Base-by-base conservation (phyloP, 2,329 filamentous ascomycete species). In the Talaromyces sp. region DNA sequence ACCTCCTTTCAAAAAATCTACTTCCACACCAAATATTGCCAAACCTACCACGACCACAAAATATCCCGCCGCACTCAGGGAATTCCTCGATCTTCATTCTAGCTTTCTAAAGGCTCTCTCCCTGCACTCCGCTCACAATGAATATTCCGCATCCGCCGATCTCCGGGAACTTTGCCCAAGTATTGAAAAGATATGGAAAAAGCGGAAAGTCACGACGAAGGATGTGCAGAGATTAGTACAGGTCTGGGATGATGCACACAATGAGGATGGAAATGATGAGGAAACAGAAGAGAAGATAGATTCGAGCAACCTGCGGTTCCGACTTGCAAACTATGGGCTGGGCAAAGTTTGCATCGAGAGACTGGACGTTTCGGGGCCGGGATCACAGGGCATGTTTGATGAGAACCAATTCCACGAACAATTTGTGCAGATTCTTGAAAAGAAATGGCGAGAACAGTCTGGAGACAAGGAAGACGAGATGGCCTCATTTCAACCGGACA, bases 181-280 rank as follows among this genome's bases (percentile, higher is more conserved):
- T 65, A 81, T 91, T 47, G 86, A 89, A 13, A 84, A 87, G 68
- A 81, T 88, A 43, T 93, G 90, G 90, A 89, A 89, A 66, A 92
- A 90, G 78, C 84, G 89, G 36, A 83, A 83, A 65, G 89, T 92
- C 17, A 85, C 82, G 0, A 78, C 85, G 0, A 85, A 87, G 47
- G 90, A 93, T 71, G 80, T 93, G 58, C 86, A 87, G 67, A 83
- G 86, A 67, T 85, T 89, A 68, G 76, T 93, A 25, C 89, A 88
- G 58, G 78, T 92, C n/a, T 82, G 89, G 71, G 79, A 80, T 13
- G 73, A 73, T 43, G 72, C 70, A 19, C 17, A 19, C 25, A 73
- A 73, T 29, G 71, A 69, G 17, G 63, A 70, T 29, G 67, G 61
- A 22, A 61, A 67, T 36, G 17, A 31, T 17, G 61, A 17, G 29